Conservation (phyloP, 306 rosid genomes). For the Acmispon strigosus region DNA sequence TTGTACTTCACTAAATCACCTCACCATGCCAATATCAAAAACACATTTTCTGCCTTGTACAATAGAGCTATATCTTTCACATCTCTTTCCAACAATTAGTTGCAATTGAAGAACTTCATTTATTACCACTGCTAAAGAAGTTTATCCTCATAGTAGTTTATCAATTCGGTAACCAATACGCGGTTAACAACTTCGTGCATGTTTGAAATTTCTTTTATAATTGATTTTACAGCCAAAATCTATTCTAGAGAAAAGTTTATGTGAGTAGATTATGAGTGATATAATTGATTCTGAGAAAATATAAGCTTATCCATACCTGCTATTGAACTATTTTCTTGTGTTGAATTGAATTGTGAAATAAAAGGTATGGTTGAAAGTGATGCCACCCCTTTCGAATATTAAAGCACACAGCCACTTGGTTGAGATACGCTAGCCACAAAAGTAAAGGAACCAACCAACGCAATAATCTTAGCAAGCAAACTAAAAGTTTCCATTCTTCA, state of each 20-base stretch:
- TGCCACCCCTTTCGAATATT: constrained; percentile 9
- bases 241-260: no score
- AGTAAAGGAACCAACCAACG: constrained; percentile 19
- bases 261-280: no score
- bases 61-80: not conserved
- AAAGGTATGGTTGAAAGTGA: constrained; percentile 1
- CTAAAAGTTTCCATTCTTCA: not conserved
- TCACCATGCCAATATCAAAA: not conserved
- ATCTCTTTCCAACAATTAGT: not conserved
- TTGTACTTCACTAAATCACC: constrained; percentile 22
- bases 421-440: not conserved
- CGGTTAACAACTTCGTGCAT: not conserved
- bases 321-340: not conserved
- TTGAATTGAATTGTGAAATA: constrained; percentile 10
- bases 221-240: no score
- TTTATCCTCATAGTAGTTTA: not conserved
- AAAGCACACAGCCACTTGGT: not conserved
- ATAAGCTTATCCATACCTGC: no score
- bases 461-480: not conserved
- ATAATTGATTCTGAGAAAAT: no score
- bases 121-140: constrained; percentile 4
- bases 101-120: constrained; percentile 10
- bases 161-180: not conserved
- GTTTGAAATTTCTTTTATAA: no score
- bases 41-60: constrained; percentile 18